A percentile compares a stretch with the other conserved stretches of the same genome.
Evolutionary conservation across 148 eudicot genomes (phyloP).

Genomic region (Cornus suecica): DNA sequence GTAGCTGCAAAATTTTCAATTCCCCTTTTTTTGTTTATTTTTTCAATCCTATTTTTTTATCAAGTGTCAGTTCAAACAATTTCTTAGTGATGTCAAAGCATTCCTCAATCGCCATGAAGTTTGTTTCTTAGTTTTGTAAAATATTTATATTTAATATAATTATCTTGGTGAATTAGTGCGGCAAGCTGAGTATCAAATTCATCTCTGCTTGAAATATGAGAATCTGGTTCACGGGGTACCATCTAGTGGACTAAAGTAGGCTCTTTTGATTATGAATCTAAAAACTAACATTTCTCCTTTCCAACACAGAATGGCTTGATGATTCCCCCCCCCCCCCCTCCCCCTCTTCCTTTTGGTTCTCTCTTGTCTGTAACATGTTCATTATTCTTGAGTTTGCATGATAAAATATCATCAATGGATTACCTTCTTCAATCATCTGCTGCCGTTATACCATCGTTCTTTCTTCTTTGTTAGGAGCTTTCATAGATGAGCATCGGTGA

Average conservation of each 20-base stretch:
- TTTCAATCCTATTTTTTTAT: background rate
- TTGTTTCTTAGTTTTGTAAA: background rate
- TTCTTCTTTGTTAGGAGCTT: background rate
- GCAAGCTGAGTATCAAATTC: background rate
- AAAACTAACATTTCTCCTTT: background rate
- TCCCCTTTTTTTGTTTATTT: background rate
- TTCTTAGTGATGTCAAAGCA: background rate
- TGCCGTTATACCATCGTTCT: background rate
- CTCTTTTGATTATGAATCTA: background rate
- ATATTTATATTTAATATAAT: too few species aligned
- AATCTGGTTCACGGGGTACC: background rate
- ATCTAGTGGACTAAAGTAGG: background rate
- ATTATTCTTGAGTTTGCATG: too few species aligned
- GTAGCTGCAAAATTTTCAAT: background rate
- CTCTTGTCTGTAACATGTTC: too few species aligned
- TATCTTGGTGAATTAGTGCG: background rate
- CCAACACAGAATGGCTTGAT: too few species aligned
- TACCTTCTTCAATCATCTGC: background rate
- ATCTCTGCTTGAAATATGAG: background rate
- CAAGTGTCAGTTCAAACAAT: background rate
- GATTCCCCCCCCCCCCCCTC: too few species aligned
- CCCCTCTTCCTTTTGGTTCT: too few species aligned
- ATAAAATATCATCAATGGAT: background rate
- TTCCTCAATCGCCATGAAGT: background rate
- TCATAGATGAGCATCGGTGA: background rate